Percentiles rank a stretch among this genome's conserved stretches.
Conservation (phyloP, 257 asterid species). For the Oldenlandia corymbosa region DNA sequence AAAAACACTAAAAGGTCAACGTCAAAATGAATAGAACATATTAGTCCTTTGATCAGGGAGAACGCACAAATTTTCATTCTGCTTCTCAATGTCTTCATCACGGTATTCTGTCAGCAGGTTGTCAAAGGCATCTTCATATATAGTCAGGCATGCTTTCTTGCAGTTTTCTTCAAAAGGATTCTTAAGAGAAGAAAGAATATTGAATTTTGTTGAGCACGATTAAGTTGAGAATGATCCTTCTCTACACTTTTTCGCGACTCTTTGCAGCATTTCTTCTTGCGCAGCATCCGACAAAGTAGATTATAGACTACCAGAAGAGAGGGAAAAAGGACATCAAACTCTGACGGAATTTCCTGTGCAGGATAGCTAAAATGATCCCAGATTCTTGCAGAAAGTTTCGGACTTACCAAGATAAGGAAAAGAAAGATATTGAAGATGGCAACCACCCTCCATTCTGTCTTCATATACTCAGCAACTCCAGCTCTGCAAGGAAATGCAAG, state of each 20-base stretch:
- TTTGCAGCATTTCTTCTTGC: slow-evolving; percentile 78
- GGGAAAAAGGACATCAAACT: background rate
- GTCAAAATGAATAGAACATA: background rate
- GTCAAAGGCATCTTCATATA: background rate
- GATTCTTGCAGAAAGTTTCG: background rate
- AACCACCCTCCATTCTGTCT: slow-evolving; percentile 90
- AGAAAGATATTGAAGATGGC: slow-evolving; percentile 80
- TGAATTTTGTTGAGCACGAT: background rate
- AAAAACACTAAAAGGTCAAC: background rate
- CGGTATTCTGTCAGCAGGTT: background rate
- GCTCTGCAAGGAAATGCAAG: slow-evolving; percentile 43
- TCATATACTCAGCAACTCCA: slow-evolving; percentile 96
- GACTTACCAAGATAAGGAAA: slow-evolving; percentile 64
- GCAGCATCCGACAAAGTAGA: slow-evolving; percentile 88
- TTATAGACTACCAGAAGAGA: slow-evolving; percentile 40
- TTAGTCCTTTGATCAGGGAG: background rate
- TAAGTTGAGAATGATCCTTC: background rate
- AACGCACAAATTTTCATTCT: background rate
- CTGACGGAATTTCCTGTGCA: background rate
- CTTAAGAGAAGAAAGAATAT: background rate
- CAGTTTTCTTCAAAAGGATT: background rate
- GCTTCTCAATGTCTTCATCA: background rate
- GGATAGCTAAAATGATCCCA: background rate
- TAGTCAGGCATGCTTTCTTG: background rate
- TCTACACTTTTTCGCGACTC: slow-evolving; percentile 44